Conservation (phyloP, 1,284 basidiomycete species). For the Ganoderma boninense region DNA sequence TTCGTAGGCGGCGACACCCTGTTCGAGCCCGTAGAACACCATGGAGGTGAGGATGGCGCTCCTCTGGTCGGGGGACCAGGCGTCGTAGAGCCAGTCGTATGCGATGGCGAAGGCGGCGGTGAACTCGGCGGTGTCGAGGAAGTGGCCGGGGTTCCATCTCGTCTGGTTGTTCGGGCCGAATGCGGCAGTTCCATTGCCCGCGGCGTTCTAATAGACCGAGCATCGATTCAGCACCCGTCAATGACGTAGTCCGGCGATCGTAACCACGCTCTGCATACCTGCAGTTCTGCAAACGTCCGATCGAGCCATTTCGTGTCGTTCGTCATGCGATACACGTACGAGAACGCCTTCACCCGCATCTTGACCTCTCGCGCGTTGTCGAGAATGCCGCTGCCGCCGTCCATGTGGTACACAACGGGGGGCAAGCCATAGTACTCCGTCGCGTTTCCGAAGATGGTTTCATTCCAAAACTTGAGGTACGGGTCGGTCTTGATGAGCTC, state of each 20-base stretch:
- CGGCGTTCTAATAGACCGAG: constrained; percentile 62
- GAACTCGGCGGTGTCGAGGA: constrained; percentile 95
- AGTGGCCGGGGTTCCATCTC: constrained; percentile 89
- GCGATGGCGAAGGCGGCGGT: constrained; percentile 89
- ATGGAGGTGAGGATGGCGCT: constrained; percentile 77
- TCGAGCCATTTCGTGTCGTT: constrained; percentile 91
- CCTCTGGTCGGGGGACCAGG: constrained; percentile 82
- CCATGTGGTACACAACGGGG: constrained; percentile 76
- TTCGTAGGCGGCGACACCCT: constrained; percentile 61
- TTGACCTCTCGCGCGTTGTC: constrained; percentile 94
- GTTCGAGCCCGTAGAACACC: constrained; percentile 80
- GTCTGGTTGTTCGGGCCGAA: constrained; percentile 69
- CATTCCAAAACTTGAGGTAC: constrained; percentile 92
- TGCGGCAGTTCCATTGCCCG: constrained; percentile 63
- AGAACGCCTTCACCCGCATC: constrained; percentile 90
- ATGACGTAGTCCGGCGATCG: neutral
- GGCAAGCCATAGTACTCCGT: constrained; percentile 67
- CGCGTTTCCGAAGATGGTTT: constrained; percentile 92
- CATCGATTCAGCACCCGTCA: constrained; percentile 10
- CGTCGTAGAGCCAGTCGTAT: constrained; percentile 95
- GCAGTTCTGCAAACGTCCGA: constrained; percentile 84
- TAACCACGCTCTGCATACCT: constrained; percentile 55
- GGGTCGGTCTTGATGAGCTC: constrained; percentile 83
- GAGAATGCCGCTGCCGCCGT: constrained; percentile 91
- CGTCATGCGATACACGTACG: constrained; percentile 91